Evolutionary conservation across 2,329 filamentous ascomycete genomes (phyloP).

Genomic region (Alternaria rosae): DNA sequence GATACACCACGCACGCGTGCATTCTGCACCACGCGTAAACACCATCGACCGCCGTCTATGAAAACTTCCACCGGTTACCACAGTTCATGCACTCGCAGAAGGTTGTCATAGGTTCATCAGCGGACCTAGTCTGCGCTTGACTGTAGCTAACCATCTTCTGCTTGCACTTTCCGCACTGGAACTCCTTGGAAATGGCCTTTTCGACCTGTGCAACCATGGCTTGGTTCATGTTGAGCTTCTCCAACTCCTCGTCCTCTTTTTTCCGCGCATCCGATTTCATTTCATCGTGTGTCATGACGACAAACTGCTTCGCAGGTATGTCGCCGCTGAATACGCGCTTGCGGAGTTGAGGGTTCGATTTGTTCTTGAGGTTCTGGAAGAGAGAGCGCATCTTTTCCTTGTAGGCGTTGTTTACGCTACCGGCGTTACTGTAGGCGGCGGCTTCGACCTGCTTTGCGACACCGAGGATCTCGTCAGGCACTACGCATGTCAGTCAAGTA

Average conservation of each 20-base stretch:
- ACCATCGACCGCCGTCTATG: slow-evolving; percentile 20
- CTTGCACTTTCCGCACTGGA: slow-evolving; percentile 91
- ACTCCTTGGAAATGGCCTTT: slow-evolving; percentile 85
- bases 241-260: slow-evolving; percentile 75
- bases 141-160: slow-evolving; percentile 95
- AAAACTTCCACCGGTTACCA: slow-evolving; percentile 60
- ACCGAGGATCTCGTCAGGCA: slow-evolving; percentile 70
- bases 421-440: slow-evolving; percentile 74
- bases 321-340: slow-evolving; percentile 76
- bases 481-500: slow-evolving; percentile 32
- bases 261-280: slow-evolving; percentile 86
- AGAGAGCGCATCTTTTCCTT: slow-evolving; percentile 88
- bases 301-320: slow-evolving; percentile 76
- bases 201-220: slow-evolving; percentile 93
- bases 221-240: slow-evolving; percentile 95
- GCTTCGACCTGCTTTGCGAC: slow-evolving; percentile 76
- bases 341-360: slow-evolving; percentile 80
- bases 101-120: slow-evolving; percentile 82
- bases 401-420: slow-evolving; percentile 77
- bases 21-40: neutral
- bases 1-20: slow-evolving; percentile 1
- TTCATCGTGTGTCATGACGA: slow-evolving; percentile 87
- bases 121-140: slow-evolving; percentile 93
- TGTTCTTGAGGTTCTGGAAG: slow-evolving; percentile 94
- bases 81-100: slow-evolving; percentile 64